Evolutionary conservation across 257 asterid genomes (phyloP).

Genomic region (Nemophila menziesii): DNA sequence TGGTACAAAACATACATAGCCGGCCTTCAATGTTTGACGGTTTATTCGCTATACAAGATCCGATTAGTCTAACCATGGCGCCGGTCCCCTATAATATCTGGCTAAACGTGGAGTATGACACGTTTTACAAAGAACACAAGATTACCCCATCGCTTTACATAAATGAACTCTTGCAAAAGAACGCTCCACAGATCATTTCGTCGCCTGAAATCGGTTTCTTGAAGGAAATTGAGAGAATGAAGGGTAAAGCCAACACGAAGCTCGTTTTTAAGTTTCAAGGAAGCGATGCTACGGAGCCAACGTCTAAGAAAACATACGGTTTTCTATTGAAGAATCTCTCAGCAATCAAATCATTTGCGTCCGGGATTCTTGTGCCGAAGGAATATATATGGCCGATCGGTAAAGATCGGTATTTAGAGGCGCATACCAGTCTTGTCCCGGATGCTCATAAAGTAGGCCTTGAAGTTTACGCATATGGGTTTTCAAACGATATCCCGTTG

Average conservation of each 20-base stretch:
- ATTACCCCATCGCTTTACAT: slow-evolving; percentile 27
- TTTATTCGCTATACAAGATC: slow-evolving; percentile 10
- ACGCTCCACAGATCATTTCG: slow-evolving; percentile 57
- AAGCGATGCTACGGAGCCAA: slow-evolving; percentile 38
- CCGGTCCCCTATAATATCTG: slow-evolving; percentile 28
- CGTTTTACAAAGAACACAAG: slow-evolving; percentile 58
- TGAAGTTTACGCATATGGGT: slow-evolving; percentile 53
- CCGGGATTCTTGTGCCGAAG: slow-evolving; percentile 73
- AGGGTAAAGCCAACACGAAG: slow-evolving; percentile 31
- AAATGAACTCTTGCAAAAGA: slow-evolving; percentile 10
- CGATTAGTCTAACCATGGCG: slow-evolving; percentile 17
- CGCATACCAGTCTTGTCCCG: slow-evolving; percentile 50
- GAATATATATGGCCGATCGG: slow-evolving; percentile 65
- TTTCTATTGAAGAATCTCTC: slow-evolving; percentile 31
- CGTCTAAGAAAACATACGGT: slow-evolving; percentile 47
- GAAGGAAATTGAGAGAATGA: slow-evolving; percentile 35
- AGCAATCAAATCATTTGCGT: slow-evolving; percentile 58
- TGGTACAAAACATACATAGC: slow-evolving; percentile 40
- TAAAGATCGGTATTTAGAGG: slow-evolving; percentile 30
- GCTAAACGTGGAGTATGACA: slow-evolving; percentile 63
- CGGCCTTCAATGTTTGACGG: slow-evolving; percentile 21
- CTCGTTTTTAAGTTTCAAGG: slow-evolving; percentile 41
- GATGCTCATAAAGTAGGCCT: slow-evolving; percentile 80
- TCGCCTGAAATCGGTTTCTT: slow-evolving; percentile 93
- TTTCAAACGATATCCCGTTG: slow-evolving; percentile 50